Conservation (phyloP, 164 flowering plant species). For the Chimonanthus praecox region DNA sequence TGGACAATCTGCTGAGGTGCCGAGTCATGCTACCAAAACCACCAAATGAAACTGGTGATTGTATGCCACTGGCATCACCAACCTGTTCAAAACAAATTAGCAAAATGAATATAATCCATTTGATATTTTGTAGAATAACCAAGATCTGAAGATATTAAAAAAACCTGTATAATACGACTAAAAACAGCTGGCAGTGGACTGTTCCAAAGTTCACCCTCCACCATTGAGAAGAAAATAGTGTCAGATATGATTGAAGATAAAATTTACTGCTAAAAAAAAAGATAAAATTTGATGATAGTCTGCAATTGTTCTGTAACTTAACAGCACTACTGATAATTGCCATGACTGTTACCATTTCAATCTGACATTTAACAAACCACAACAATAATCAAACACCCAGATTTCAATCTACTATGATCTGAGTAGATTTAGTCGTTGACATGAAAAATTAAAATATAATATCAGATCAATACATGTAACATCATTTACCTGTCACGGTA, state of each 20-base stretch:
- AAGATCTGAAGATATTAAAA: constrained; percentile 12
- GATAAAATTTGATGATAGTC: too few relatives aligned
- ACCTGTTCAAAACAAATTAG: constrained; percentile 49
- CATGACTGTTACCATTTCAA: too few relatives aligned
- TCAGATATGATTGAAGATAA: constrained; percentile 17
- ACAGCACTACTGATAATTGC: too few relatives aligned
- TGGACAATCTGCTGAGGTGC: constrained; percentile 78
- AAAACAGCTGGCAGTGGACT: constrained; percentile 92
- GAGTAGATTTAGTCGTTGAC: background rate
- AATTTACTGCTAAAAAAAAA: background rate
- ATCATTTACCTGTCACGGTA: constrained; percentile 70
- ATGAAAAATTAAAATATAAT: background rate
- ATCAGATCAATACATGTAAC: background rate
- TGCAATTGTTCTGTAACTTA: too few relatives aligned
- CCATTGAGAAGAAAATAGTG: constrained; percentile 14
- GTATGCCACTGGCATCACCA: constrained; percentile 99
- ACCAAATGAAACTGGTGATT: constrained; percentile 97
- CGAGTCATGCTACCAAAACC: constrained; percentile 98
- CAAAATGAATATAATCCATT: constrained; percentile 12
- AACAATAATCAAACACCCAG: too few relatives aligned
- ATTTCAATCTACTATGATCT: too few relatives aligned
- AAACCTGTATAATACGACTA: constrained; percentile 83
- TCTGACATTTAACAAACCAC: too few relatives aligned
- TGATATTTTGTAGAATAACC: constrained; percentile 8
- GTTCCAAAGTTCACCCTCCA: constrained; percentile 24